Base-by-base conservation (phyloP, 257 asterid genomes). In the Misopates orontium region DNA sequence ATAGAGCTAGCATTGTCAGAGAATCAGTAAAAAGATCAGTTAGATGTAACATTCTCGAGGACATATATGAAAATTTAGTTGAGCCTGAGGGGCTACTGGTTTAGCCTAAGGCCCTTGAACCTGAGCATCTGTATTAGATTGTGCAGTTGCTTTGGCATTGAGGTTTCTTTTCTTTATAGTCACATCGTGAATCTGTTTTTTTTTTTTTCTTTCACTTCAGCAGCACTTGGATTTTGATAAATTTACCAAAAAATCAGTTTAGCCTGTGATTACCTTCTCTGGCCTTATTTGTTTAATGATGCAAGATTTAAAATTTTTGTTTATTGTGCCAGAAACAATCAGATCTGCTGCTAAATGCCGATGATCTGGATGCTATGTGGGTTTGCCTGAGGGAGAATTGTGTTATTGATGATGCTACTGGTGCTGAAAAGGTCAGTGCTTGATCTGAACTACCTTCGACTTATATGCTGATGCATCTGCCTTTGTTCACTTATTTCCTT, bases 331-430 rank as follows among this genome's bases (percentile, higher is more conserved):
- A 90, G 99, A 94, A 91, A 84, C 99, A 94, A 94, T 90, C 98
- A 40, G 99, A 94, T 83, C 90, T 86, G 66, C 75, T 94, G 83
- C 87, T 94, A 75, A 94, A 94, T 91, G 99, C 96, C 57, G 99
- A 94, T 76, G 99, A 94, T 76, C 79, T 94, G 85, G 99, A 94
- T 77, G 96, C 98, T 48, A 94, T 94, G 99, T 94, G 99, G 99
- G 95, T 94, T 73, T 90, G 98, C 79, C 78, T 94, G 68, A 83
- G 99, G 62, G 99, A 90, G 83, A 94, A 94, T 81, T 94, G 99
- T 24, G 99, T 90, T 45, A 94, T 94, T 40, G 99, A 94, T 80
- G 99, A 94, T 87, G 96, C 96, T 73, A 94, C 96, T 68, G 96
- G 99, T 67, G 98, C 99, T 67, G 99, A 94, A 80, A 94, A 94